Conservation (phyloP, 495 filamentous ascomycete species). For the Penicillium simplicissimum region DNA sequence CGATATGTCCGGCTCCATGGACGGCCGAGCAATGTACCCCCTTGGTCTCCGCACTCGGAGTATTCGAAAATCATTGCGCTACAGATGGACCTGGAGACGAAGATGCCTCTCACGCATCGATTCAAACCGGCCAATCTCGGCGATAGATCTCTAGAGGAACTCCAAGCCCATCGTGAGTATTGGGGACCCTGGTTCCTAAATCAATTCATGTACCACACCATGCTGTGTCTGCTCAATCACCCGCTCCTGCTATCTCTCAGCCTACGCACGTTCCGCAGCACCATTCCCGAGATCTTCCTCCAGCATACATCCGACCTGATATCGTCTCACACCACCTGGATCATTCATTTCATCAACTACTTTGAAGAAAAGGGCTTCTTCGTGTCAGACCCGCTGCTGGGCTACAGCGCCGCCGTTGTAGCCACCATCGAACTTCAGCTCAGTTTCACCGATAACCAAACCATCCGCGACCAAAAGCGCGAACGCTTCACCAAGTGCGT, state of each 20-base stretch:
- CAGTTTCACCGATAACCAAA: constrained; percentile 43
- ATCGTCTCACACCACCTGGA: constrained; percentile 50
- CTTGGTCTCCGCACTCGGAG: constrained; percentile 52
- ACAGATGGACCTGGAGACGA: constrained; percentile 51
- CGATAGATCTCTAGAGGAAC: constrained; percentile 40
- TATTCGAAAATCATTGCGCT: constrained; percentile 49
- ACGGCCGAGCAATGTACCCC: constrained; percentile 44
- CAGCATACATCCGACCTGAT: constrained; percentile 51
- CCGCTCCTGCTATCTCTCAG: constrained; percentile 47
- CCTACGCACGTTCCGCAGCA: constrained; percentile 46
- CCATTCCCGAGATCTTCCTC: constrained; percentile 52
- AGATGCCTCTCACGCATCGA: constrained; percentile 48
- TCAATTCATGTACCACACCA: constrained; percentile 53
- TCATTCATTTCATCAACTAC: constrained; percentile 50
- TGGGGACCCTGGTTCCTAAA: constrained; percentile 52
- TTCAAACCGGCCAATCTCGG: constrained; percentile 47
- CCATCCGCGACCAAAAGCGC: constrained; percentile 43
- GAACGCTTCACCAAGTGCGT: constrained; percentile 48
- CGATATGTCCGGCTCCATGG: constrained; percentile 48
- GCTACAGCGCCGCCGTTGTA: constrained; percentile 51
- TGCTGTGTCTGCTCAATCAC: constrained; percentile 50
- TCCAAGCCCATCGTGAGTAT: constrained; percentile 44
- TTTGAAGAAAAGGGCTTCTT: constrained; percentile 45
- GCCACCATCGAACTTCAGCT: constrained; percentile 53
- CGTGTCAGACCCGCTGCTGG: constrained; percentile 49